Percentiles rank a stretch among this genome's conserved stretches.
Conservation (phyloP, 108 stramenopile genomes). For the Discostella pseudostelligera region DNA sequence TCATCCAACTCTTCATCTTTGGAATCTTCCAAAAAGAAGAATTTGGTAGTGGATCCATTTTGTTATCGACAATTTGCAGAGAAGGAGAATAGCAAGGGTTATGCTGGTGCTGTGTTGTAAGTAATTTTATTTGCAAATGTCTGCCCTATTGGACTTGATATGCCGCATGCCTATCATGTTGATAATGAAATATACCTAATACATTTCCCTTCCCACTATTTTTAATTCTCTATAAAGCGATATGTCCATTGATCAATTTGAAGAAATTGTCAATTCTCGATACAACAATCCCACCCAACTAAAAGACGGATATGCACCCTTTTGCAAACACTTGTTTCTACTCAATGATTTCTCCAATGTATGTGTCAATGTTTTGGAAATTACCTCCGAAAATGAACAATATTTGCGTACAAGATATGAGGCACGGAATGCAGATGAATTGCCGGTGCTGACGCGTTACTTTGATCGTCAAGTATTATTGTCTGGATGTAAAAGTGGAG, state of each 20-base stretch:
- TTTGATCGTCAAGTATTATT: constrained; percentile 66
- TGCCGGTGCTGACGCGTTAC: constrained; percentile 86
- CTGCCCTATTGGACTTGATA: too few relatives aligned
- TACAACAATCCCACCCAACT: constrained; percentile 54
- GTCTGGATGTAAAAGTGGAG: not conserved
- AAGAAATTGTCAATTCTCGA: constrained; percentile 70
- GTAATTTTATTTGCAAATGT: not conserved
- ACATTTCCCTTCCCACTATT: too few relatives aligned
- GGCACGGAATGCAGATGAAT: constrained; percentile 87
- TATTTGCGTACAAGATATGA: constrained; percentile 84
- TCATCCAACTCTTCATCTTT: too few relatives aligned
- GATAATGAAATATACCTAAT: too few relatives aligned
- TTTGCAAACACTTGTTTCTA: constrained; percentile 98
- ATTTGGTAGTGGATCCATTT: constrained; percentile 83
- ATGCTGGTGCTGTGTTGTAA: constrained; percentile 70
- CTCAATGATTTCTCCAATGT: constrained; percentile 84
- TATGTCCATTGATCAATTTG: constrained; percentile 65
- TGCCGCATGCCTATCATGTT: too few relatives aligned
- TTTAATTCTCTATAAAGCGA: too few relatives aligned
- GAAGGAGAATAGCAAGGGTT: constrained; percentile 46
- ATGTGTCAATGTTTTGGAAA: constrained; percentile 69
- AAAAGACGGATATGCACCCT: constrained; percentile 94
- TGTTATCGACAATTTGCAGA: constrained; percentile 84
- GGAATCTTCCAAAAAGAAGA: not conserved
- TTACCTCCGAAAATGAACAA: constrained; percentile 79